Conservation (phyloP, 345 rosid species). For the Noccaea caerulescens region DNA sequence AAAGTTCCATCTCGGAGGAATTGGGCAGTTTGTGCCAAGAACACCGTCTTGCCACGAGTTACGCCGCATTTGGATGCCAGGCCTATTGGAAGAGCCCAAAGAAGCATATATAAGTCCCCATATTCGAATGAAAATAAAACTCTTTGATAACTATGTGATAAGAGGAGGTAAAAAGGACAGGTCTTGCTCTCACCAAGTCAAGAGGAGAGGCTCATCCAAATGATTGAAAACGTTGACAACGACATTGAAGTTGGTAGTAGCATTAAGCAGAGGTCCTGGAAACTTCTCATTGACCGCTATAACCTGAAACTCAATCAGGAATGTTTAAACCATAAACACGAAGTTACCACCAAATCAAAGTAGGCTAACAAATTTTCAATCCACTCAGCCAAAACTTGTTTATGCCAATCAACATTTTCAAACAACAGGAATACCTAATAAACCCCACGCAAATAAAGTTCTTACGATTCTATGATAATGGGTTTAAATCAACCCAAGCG, state of each 20-base stretch:
- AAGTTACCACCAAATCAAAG: constrained; percentile 25
- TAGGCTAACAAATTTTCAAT: not conserved
- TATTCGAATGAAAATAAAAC: not conserved
- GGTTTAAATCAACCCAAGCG: not conserved
- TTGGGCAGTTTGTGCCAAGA: constrained; percentile 86
- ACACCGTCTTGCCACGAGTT: constrained; percentile 96
- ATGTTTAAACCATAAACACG: not conserved
- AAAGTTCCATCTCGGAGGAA: constrained; percentile 64
- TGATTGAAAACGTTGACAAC: constrained; percentile 65
- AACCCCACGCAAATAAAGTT: not conserved
- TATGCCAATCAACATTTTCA: not conserved
- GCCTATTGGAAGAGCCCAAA: constrained; percentile 49
- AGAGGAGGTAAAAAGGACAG: not conserved
- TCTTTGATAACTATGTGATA: not conserved
- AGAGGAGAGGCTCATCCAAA: constrained; percentile 74
- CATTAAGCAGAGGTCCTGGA: constrained; percentile 76
- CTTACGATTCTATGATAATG: not conserved
- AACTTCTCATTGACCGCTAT: constrained; percentile 75
- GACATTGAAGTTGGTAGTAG: constrained; percentile 80
- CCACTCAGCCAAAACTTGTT: not conserved
- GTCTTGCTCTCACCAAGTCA: constrained; percentile 68
- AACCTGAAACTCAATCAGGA: constrained; percentile 52
- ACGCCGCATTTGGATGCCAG: constrained; percentile 84
- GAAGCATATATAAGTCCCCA: constrained; percentile 18
- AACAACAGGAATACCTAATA: not conserved